Evolutionary conservation across 768 basidiomycete species (phyloP).

Genomic region (Steccherinum ochraceum): DNA sequence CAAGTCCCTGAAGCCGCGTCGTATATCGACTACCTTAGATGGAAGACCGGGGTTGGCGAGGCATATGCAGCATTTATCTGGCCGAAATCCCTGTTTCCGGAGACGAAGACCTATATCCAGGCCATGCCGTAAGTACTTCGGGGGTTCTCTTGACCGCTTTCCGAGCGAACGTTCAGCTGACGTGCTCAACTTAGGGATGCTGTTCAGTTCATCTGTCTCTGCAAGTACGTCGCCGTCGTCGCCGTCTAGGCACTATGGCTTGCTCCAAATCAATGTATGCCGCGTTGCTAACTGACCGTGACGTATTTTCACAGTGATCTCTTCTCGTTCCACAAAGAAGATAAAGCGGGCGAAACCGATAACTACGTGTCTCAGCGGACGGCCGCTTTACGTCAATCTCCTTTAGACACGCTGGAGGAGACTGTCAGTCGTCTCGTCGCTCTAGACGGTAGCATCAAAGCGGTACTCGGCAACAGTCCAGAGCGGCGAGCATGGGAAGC

Average conservation of each 20-base stretch:
- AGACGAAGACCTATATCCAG: constrained; percentile 4
- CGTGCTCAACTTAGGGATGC: too few relatives aligned
- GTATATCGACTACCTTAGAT: constrained; percentile 3
- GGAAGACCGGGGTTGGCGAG: constrained; percentile 1
- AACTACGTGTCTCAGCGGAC: constrained; percentile 6
- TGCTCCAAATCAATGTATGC: too few relatives aligned
- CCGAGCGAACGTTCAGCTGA: too few relatives aligned
- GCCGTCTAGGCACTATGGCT: too few relatives aligned
- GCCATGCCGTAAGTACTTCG: constrained; percentile 4
- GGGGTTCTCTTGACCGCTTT: too few relatives aligned
- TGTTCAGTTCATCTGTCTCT: not conserved
- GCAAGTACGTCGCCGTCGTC: not conserved
- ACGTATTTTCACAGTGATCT: constrained; percentile 1
- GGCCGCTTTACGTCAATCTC: not conserved
- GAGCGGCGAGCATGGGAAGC: constrained; percentile 1
- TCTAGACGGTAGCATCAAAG: not conserved
- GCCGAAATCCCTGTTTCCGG: constrained; percentile 4
- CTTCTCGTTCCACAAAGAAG: constrained; percentile 9
- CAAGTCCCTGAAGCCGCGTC: not conserved
- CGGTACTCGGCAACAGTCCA: not conserved
- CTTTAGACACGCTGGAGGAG: not conserved
- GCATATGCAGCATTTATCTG: constrained; percentile 4
- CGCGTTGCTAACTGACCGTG: too few relatives aligned
- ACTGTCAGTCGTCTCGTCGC: not conserved
- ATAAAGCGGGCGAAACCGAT: constrained; percentile 3